These are phyloP conservation scores for Penstemon eatonii DNA, from an alignment of 257 asterid genomes.

Conservation along the genomic window DNA sequence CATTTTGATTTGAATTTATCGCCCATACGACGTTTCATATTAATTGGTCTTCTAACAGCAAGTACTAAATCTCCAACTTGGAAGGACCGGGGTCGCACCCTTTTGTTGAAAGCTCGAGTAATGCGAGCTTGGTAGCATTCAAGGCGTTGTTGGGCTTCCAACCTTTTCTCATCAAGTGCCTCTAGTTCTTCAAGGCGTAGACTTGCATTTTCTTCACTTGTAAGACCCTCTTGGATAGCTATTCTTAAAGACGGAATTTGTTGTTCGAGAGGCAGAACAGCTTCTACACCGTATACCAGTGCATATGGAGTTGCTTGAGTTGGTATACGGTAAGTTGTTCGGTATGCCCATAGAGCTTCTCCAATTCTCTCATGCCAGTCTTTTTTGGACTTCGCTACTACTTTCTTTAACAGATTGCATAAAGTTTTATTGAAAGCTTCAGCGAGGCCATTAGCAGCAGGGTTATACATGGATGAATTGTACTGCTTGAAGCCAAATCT, in stretches of 20 bases:
- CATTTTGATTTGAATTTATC: not conserved
- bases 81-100: not conserved
- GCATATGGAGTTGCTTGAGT: conserved; percentile 1
- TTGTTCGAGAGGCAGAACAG: no score
- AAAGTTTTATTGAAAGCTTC: no score
- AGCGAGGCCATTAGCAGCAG: not conserved
- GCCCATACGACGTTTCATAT: not conserved
- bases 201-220: not conserved
- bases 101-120: not conserved
- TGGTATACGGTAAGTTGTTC: not conserved
- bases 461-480: not conserved
- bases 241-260: not conserved
- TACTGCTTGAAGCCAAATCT: not conserved
- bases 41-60: not conserved
- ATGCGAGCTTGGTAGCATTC: not conserved
- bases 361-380: no score
- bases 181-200: not conserved
- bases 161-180: not conserved
- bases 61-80: not conserved
- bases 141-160: not conserved
- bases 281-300: not conserved
- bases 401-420: no score
- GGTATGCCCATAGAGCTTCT: not conserved
- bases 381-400: no score
- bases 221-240: not conserved